Evolutionary conservation across 495 filamentous ascomycete genomes (phyloP), one percentile per base, ranked within the genome.

Genomic region (Gamarada debralockiae): DNA sequence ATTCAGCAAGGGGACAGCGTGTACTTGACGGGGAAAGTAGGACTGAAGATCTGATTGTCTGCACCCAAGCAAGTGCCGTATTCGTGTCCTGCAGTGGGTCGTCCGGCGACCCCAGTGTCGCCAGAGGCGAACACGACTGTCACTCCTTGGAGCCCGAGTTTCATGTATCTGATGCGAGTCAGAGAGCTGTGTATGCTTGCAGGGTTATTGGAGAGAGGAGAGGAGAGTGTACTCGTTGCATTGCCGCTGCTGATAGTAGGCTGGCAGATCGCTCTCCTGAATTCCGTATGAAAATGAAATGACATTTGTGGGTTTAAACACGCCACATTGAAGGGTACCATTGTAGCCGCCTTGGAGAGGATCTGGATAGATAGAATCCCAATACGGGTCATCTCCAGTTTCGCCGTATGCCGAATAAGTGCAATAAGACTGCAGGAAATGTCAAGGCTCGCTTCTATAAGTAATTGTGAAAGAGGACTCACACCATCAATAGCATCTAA

Each of bases 381-480:
- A 31, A 15, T 21, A 9, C n/a, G 27, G 37, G n/a, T 42, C 18
- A 38, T 49, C 69, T 44, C 34, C 52, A 0, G 66, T 63, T 31
- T 69, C 62, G 48, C 77, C 64, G 17, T 74, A 76, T 0, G 70
- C 78, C 13, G 73, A 68, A 27, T 69, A 73, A 42, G 69, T 56
- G 72, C 76, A 86, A 65, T 84, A 84, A 18, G 72, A 76, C 50
- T 55, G n/a, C n/a, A n/a, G n/a, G n/a, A n/a, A n/a, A n/a, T n/a
- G n/a, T n/a, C n/a, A n/a, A n/a, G n/a, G n/a, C n/a, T n/a, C n/a
- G n/a, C n/a, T n/a, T n/a, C n/a, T n/a, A n/a, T n/a, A n/a, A n/a
- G n/a, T n/a, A n/a, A n/a, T n/a, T n/a, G n/a, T n/a, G n/a, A n/a
- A n/a, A n/a, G n/a, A n/a, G n/a, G n/a, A n/a, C n/a, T n/a, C n/a